Evolutionary conservation across 1,284 basidiomycete species (phyloP).

Genomic region (Mycena sp.): DNA sequence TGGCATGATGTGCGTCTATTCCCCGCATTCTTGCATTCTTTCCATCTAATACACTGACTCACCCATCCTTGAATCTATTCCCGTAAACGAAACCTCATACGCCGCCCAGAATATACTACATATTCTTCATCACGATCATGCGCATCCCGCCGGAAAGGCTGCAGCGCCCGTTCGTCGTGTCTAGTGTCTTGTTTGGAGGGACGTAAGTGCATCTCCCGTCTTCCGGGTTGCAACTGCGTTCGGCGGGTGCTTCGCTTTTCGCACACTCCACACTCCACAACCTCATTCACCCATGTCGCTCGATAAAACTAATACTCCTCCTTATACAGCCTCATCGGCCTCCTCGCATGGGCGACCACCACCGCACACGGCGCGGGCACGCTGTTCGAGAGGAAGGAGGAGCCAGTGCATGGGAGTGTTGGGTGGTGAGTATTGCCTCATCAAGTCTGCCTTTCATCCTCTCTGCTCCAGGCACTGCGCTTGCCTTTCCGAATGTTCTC

Average conservation of each 20-base stretch:
- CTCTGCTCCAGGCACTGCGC: constrained; percentile 6
- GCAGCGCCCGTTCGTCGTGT: constrained; percentile 31
- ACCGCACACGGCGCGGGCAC: constrained; percentile 28
- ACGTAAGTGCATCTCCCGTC: constrained; percentile 15
- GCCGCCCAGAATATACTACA: constrained; percentile 30
- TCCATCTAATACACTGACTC: neutral
- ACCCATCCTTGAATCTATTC: constrained; percentile 3
- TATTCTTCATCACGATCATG: constrained; percentile 34
- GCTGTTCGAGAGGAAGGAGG: constrained; percentile 28
- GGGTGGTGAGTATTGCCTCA: constrained; percentile 29
- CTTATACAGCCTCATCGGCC: constrained; percentile 27
- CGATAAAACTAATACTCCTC: neutral
- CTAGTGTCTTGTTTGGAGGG: constrained; percentile 26
- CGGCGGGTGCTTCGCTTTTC: no score
- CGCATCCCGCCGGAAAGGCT: constrained; percentile 31
- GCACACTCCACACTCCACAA: no score
- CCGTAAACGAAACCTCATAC: constrained; percentile 1
- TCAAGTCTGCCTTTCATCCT: constrained; percentile 7
- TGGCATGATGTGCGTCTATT: constrained; percentile 32
- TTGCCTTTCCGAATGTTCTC: constrained; percentile 4
- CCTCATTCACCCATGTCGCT: neutral
- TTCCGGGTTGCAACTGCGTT: neutral
- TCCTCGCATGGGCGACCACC: constrained; percentile 32
- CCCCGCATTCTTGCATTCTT: neutral
- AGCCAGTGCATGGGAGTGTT: constrained; percentile 29